These are phyloP conservation scores for Astrocystis sublimbata DNA, from an alignment of 495 filamentous ascomycete species.

Conservation along the genomic window DNA sequence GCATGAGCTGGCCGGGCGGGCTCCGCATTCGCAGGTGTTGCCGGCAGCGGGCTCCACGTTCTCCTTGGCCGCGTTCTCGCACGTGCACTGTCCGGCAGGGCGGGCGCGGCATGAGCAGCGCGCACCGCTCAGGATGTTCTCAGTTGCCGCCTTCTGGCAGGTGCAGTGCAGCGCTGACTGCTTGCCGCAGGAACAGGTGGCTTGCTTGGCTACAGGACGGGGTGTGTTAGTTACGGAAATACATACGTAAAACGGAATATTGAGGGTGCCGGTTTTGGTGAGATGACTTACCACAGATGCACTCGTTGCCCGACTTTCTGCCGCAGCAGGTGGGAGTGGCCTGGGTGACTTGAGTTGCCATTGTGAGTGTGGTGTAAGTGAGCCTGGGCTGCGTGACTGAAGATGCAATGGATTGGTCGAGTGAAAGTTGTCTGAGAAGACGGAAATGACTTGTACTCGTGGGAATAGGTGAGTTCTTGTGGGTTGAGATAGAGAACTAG, in stretches of 20 bases:
- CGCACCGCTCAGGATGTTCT: constrained; percentile 73
- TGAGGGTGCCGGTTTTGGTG: background rate
- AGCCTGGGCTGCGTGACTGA: background rate
- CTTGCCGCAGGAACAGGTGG: constrained; percentile 85
- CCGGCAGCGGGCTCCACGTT: constrained; percentile 58
- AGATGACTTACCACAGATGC: constrained; percentile 49
- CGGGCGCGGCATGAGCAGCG: constrained; percentile 81
- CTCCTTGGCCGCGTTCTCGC: constrained; percentile 71
- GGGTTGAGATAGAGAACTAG: background rate
- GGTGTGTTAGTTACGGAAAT: constrained; percentile 7
- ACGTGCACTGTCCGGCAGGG: constrained; percentile 79
- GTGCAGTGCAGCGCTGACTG: constrained; percentile 81
- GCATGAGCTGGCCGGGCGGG: constrained; percentile 71
- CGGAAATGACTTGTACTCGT: background rate
- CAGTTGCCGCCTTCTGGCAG: constrained; percentile 73
- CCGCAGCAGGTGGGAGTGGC: constrained; percentile 52
- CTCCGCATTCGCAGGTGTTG: constrained; percentile 72
- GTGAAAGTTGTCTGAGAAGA: background rate
- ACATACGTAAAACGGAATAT: background rate
- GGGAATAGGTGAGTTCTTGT: background rate
- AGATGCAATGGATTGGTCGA: background rate
- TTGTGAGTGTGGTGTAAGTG: constrained; percentile 13
- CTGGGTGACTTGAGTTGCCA: constrained; percentile 33
- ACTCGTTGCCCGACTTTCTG: constrained; percentile 45
- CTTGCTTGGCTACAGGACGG: constrained; percentile 47